Evolutionary conservation across 306 rosid genomes (phyloP).

Genomic region (Castanospermum australe): DNA sequence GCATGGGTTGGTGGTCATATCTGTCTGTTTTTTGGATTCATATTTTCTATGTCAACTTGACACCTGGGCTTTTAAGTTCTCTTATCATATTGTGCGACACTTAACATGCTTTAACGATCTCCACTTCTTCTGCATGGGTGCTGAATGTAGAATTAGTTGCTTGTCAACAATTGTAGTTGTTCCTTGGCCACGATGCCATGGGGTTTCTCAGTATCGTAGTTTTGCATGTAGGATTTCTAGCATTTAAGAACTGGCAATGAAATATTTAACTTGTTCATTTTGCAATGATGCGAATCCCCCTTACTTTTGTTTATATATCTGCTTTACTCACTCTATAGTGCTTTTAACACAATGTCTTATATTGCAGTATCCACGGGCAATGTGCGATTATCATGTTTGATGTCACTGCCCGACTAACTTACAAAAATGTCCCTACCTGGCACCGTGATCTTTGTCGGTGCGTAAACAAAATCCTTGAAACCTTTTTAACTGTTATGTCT

Average conservation of each 20-base stretch:
- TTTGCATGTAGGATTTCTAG: neutral
- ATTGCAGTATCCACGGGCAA: slow-evolving; percentile 74
- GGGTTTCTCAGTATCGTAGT: neutral
- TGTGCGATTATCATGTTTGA: slow-evolving; percentile 85
- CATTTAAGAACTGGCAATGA: neutral
- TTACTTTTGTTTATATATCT: neutral
- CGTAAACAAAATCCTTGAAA: neutral
- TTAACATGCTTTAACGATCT: neutral
- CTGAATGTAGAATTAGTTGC: neutral
- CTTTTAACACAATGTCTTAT: neutral
- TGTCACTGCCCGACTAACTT: slow-evolving; percentile 72
- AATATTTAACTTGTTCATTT: neutral
- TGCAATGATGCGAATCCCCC: neutral
- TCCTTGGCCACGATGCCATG: neutral
- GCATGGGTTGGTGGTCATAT: neutral
- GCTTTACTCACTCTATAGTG: neutral
- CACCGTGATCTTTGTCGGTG: slow-evolving; percentile 79
- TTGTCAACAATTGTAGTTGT: neutral
- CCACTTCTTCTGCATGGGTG: neutral
- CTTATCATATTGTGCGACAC: neutral
- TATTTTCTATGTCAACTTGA: neutral
- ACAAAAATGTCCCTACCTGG: slow-evolving; percentile 84
- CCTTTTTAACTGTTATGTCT: neutral
- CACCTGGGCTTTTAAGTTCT: neutral
- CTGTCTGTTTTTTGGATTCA: neutral